These are phyloP conservation scores for Nissolia schottii DNA, from an alignment of 306 rosid species.

Conservation along the genomic window DNA sequence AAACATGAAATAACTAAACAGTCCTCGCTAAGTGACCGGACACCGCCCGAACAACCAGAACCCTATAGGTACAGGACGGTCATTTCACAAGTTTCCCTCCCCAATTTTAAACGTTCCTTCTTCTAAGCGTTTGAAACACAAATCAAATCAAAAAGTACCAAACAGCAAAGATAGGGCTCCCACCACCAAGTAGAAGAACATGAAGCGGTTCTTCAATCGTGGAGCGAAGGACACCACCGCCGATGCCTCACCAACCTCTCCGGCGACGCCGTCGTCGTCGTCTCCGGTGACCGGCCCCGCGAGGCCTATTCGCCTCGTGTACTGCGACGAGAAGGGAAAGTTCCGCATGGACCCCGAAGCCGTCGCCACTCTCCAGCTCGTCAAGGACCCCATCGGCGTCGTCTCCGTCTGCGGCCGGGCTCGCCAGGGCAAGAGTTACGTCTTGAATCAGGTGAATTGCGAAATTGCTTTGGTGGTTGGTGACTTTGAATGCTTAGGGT, in stretches of 20 bases:
- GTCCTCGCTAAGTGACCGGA: not conserved
- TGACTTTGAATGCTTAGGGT: not conserved
- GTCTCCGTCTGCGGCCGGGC: conserved; percentile 95
- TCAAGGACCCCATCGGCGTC: conserved; percentile 84
- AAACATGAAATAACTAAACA: not conserved
- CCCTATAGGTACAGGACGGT: not conserved
- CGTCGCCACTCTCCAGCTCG: conserved; percentile 80
- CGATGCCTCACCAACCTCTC: conserved; percentile 39
- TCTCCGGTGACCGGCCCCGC: conserved; percentile 69
- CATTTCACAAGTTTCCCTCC: not conserved
- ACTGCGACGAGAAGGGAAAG: conserved; percentile 84
- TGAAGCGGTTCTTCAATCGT: conserved; percentile 45
- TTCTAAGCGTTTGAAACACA: too few species aligned
- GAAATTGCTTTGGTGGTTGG: too few species aligned
- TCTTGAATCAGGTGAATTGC: conserved; percentile 31
- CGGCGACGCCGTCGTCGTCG: conserved; percentile 22
- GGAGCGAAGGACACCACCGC: conserved; percentile 28
- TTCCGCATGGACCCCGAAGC: conserved; percentile 95
- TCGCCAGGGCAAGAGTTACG: conserved; percentile 92
- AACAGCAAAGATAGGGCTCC: too few species aligned
- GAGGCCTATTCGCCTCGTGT: conserved; percentile 75
- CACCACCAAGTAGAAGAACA: not conserved
- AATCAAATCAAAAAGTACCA: too few species aligned
- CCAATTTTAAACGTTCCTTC: not conserved
- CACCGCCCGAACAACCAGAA: not conserved